These are phyloP conservation scores for Verticillium nonalfalfae DNA, from an alignment of 2,329 filamentous ascomycete species.

Conservation along the genomic window DNA sequence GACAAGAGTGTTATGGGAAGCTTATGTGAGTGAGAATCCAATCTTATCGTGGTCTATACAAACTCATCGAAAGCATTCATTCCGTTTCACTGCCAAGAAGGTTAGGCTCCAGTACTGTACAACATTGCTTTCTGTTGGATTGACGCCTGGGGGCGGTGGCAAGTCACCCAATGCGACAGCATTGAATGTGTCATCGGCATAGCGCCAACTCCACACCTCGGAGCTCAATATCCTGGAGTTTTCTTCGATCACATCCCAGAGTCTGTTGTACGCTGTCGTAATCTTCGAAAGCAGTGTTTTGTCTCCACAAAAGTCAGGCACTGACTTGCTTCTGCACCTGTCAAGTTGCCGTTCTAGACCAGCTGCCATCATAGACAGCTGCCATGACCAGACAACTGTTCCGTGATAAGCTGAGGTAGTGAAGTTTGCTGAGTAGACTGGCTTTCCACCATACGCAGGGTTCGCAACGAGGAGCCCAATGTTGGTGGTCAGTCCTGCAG, in stretches of 20 bases:
- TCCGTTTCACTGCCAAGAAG: not conserved
- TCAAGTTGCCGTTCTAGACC: conserved; percentile 52
- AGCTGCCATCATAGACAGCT: conserved; percentile 56
- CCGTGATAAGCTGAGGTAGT: conserved; percentile 56
- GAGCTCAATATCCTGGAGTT: conserved; percentile 26
- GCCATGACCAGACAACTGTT: conserved; percentile 61
- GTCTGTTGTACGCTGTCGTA: conserved; percentile 45
- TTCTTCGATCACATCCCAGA: conserved; percentile 55
- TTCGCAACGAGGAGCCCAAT: conserved; percentile 55
- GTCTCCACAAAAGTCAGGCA: conserved; percentile 45
- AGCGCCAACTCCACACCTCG: conserved; percentile 1
- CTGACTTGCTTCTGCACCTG: conserved; percentile 32
- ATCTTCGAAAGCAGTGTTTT: conserved; percentile 34
- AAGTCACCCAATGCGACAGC: not conserved
- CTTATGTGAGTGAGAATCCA: no score
- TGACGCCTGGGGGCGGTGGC: not conserved
- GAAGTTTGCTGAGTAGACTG: conserved; percentile 42
- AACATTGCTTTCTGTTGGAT: not conserved
- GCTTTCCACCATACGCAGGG: conserved; percentile 46
- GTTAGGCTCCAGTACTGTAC: conserved; percentile 1
- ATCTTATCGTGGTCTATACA: no score
- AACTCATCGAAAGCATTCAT: not conserved
- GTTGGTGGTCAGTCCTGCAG: conserved; percentile 48
- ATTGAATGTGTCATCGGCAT: not conserved
- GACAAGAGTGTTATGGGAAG: no score